Conservation (phyloP, 129 eudicot species). For the Calendula officinalis region DNA sequence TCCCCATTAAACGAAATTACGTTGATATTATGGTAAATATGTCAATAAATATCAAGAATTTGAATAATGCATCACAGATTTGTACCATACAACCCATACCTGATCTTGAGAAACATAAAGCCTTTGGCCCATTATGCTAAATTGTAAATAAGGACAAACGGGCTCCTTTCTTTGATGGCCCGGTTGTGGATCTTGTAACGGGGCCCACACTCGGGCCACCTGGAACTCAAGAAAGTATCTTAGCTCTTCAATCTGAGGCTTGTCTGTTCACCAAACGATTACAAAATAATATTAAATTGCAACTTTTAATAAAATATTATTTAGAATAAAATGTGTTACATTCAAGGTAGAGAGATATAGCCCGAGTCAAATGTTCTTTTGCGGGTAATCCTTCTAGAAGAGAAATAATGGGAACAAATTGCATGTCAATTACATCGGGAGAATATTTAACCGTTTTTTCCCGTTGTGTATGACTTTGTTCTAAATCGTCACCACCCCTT, state of each 20-base stretch:
- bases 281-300: slow-evolving; percentile 3
- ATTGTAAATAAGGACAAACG: slow-evolving; percentile 68
- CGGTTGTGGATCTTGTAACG: slow-evolving; percentile 47
- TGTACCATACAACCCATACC: slow-evolving; percentile 20
- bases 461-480: slow-evolving; percentile 64
- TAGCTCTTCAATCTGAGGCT: slow-evolving; percentile 72
- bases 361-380: slow-evolving; percentile 57
- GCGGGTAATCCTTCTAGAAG: slow-evolving; percentile 58
- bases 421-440: slow-evolving; percentile 63
- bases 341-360: slow-evolving; percentile 64
- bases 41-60: too few relatives aligned
- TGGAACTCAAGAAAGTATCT: slow-evolving; percentile 73
- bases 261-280: slow-evolving; percentile 42
- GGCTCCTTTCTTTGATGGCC: slow-evolving; percentile 77
- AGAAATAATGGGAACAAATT: slow-evolving; percentile 49
- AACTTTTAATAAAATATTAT: neutral
- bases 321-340: slow-evolving; percentile 33
- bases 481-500: slow-evolving; percentile 78
- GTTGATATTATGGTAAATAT: too few relatives aligned
- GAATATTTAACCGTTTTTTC: slow-evolving; percentile 58
- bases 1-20: too few relatives aligned
- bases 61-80: neutral
- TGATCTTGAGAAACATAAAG: slow-evolving; percentile 72
- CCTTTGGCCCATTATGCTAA: slow-evolving; percentile 79
- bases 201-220: slow-evolving; percentile 68